These are phyloP conservation scores for Termitomyces sp. DNA, from an alignment of 768 basidiomycete species.

Conservation along the genomic window DNA sequence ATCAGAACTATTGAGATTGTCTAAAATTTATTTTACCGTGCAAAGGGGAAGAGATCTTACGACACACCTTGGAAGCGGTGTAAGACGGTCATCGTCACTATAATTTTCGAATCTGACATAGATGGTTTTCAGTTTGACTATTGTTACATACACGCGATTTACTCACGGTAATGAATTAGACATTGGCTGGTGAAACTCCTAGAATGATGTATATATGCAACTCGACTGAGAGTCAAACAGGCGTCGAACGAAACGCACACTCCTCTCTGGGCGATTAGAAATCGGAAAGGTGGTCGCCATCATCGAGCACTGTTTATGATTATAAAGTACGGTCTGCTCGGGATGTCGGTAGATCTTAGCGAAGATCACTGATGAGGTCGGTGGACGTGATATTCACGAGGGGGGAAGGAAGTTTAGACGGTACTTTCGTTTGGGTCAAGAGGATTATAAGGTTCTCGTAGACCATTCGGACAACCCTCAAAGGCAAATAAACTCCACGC, in stretches of 20 bases:
- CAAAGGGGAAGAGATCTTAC: not conserved
- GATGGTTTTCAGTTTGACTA: constrained; percentile 36
- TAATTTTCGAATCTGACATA: constrained; percentile 8
- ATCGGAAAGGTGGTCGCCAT: not conserved
- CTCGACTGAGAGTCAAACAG: constrained; percentile 1
- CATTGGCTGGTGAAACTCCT: constrained; percentile 28
- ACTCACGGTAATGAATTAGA: constrained; percentile 33
- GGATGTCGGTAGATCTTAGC: not conserved
- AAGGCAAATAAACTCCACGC: constrained; percentile 10
- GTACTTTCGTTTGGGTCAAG: not conserved
- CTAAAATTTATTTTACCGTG: not conserved
- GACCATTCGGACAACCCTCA: not conserved
- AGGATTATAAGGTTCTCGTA: not conserved
- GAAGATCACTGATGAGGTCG: not conserved
- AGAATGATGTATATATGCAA: not conserved
- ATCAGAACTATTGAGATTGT: not conserved
- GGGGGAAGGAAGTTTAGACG: not conserved
- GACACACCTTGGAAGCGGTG: constrained; percentile 11
- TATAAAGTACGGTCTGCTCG: not conserved
- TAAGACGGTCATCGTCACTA: constrained; percentile 6
- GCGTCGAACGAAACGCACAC: constrained; percentile 8
- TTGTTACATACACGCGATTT: constrained; percentile 37
- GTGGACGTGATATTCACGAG: not conserved
- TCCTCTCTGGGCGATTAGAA: constrained; percentile 3
- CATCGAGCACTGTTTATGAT: not conserved